Conservation (phyloP, 2,329 filamentous ascomycete species). For the Periconia sp. region DNA sequence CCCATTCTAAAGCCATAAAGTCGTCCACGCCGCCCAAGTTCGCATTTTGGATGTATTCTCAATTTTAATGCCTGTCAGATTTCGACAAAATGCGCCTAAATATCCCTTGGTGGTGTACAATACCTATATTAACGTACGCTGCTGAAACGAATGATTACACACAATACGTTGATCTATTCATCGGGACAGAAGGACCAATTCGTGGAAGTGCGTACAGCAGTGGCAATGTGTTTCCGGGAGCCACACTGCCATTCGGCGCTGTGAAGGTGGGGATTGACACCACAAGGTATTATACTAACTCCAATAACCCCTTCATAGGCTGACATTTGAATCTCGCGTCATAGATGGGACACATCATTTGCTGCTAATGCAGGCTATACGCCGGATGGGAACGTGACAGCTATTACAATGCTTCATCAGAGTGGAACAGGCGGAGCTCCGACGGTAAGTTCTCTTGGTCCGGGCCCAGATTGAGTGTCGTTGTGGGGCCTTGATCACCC, state of each 20-base stretch:
- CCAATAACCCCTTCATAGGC: no score
- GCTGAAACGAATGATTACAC: background rate
- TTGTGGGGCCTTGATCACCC: no score
- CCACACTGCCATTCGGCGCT: slow-evolving; percentile 27
- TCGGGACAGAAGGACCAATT: slow-evolving; percentile 43
- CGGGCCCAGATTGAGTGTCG: no score
- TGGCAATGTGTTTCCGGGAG: slow-evolving; percentile 29
- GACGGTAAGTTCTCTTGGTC: background rate
- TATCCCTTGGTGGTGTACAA: background rate
- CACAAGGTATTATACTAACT: slow-evolving; percentile 13
- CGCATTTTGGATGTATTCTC: background rate
- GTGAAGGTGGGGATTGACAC: slow-evolving; percentile 33
- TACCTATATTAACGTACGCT: background rate
- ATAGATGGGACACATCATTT: slow-evolving; percentile 5
- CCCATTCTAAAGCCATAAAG: background rate
- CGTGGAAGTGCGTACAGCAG: slow-evolving; percentile 28
- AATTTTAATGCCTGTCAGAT: background rate
- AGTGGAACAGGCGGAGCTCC: slow-evolving; percentile 21
- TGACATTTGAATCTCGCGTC: background rate
- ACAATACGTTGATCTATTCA: slow-evolving; percentile 41
- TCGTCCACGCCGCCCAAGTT: background rate
- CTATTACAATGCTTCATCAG: slow-evolving; percentile 27
- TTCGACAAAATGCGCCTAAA: background rate
- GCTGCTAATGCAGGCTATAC: slow-evolving; percentile 33
- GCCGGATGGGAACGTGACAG: slow-evolving; percentile 31